Conservation (phyloP, 1,284 basidiomycete genomes). For the Nidula niveotomentosa region DNA sequence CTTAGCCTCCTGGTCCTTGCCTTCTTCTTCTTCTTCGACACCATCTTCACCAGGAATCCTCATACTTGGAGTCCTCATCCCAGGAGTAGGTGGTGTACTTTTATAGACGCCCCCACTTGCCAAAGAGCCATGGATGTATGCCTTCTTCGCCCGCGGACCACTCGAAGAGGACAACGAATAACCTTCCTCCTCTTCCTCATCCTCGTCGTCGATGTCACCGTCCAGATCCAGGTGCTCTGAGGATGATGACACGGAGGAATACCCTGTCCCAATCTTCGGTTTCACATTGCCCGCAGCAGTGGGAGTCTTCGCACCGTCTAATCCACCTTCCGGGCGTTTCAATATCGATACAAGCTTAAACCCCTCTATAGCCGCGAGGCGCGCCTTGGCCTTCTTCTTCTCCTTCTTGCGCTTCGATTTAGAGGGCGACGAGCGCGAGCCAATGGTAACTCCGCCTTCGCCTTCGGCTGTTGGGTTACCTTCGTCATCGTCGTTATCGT, state of each 20-base stretch:
- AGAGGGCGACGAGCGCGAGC: not conserved
- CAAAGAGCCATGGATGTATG: constrained; percentile 12
- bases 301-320: not conserved
- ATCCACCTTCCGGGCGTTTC: constrained; percentile 3
- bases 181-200: constrained; percentile 10
- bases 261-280: not conserved
- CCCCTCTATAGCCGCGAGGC: not conserved
- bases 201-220: constrained; percentile 4
- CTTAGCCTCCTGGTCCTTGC: not conserved
- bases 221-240: not conserved
- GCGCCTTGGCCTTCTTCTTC: not conserved
- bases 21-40: constrained; percentile 5
- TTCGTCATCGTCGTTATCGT: constrained; percentile 1
- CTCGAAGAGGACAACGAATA: not conserved
- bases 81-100: constrained; percentile 18
- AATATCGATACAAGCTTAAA: constrained; percentile 7
- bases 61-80: constrained; percentile 4
- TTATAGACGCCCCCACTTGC: constrained; percentile 11
- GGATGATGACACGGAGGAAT: not conserved
- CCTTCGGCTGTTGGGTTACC: not conserved
- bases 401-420: constrained; percentile 12
- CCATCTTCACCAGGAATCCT: not conserved
- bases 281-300: not conserved
- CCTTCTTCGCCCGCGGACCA: constrained; percentile 11
- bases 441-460: not conserved